Conservation (phyloP, 2,329 filamentous ascomycete genomes). For the Pseudodiploospora longispora region DNA sequence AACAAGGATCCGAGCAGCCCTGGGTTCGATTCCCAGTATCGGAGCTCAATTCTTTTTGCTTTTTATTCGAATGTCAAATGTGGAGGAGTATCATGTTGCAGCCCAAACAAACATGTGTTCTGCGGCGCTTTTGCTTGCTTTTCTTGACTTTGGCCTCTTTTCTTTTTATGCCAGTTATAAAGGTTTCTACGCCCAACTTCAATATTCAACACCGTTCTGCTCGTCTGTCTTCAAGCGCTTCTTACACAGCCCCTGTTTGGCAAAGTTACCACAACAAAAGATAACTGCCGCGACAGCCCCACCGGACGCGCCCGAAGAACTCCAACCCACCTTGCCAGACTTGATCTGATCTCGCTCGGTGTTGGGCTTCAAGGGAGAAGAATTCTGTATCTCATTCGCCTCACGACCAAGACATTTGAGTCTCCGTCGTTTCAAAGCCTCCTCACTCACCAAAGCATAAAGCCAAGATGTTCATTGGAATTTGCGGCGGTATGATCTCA, state of each 20-base stretch:
- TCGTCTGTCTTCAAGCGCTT: not conserved
- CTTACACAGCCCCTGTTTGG: not conserved
- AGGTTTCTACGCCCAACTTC: no score
- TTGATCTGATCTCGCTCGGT: no score
- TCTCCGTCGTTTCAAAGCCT: not conserved
- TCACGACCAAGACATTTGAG: no score
- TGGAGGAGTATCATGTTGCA: no score
- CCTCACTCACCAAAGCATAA: not conserved
- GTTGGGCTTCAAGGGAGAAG: no score
- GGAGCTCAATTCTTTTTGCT: conserved; percentile 12
- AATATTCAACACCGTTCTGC: not conserved
- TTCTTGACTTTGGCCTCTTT: no score
- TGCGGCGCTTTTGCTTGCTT: no score
- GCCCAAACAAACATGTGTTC: no score
- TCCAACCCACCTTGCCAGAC: not conserved
- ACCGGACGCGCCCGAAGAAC: not conserved
- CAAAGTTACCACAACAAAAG: not conserved
- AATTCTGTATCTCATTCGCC: no score
- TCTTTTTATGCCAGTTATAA: no score
- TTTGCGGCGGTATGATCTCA: conserved; percentile 58
- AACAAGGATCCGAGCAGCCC: conserved; percentile 23
- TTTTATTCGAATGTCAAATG: not conserved
- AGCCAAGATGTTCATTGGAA: conserved; percentile 61
- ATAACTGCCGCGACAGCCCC: not conserved
- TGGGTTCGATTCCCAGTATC: conserved; percentile 28